Base-by-base conservation (phyloP, 2,329 filamentous ascomycete genomes). In the Magnaporthales sp. region DNA sequence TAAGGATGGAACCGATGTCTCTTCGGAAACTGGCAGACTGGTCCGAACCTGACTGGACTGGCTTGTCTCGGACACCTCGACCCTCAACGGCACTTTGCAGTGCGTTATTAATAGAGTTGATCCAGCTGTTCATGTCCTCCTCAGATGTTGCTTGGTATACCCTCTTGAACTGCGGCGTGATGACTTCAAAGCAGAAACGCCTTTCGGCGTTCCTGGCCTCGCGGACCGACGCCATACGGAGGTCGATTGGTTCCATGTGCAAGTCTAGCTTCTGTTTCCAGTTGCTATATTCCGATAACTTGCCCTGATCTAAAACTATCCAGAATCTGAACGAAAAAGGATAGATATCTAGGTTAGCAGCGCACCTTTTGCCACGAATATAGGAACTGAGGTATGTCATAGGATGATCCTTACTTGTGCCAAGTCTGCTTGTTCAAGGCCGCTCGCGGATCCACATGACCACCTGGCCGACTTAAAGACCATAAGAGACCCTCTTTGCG, bases 111-210 rank as follows among this genome's bases (percentile, higher is more conserved):
- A 99, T 96, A 24, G 95, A 90, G 26, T 86, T 84, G 72, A 99
- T 99, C 95, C 95, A 99, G 71, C 88, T 94, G 74, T 90, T 93
- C 92, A 99, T 96, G 73, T 99, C 95, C 54, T 99, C 95, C 77
- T 98, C 95, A 0, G 94, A 97, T 1, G 94, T 97, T 56, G 94
- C 95, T 79, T 99, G 95, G 77, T 98, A 99, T 19, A 98, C 93
- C 66, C 95, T 89, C 72, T 96, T 98, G 77, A 90, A 98, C 64
- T 95, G 91, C 9, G 96, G 96, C 0, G 95, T 99, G 68, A 99
- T 98, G 65, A 99, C 92, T 78, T 99, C 95, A 72, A 99, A 99
- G 78, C 94, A 98, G 77, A 99, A 99, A 5, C 95, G 88, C 29
- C 95, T 87, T 73, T 99, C 96, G 1, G 93, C 92, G 76, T 96